phyloP scores from a whole-genome alignment of 495 filamentous ascomycete genomes.

The Tuber aestivum region DNA sequence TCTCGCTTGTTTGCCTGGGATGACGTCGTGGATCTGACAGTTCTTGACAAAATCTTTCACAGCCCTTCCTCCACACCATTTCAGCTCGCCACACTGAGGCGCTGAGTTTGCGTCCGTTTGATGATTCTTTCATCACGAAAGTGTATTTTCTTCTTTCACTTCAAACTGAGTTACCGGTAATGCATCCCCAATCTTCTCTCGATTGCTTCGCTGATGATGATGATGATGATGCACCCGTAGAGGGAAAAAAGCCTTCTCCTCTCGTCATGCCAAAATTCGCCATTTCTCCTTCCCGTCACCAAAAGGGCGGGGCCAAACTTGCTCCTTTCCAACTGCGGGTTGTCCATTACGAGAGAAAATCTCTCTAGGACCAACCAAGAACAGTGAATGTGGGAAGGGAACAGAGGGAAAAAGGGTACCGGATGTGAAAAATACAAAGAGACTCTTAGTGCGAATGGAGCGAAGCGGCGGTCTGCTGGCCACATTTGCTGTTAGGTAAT shows the following conservation, averaged over 20 bases:
- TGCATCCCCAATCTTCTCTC: neutral
- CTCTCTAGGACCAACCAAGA: neutral
- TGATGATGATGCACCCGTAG: neutral
- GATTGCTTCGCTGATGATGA: neutral
- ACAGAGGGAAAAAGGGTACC: neutral
- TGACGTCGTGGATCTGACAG: constrained; percentile 1
- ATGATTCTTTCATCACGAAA: neutral
- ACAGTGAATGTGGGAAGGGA: neutral
- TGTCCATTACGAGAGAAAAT: neutral
- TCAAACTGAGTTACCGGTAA: neutral
- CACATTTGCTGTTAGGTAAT: neutral
- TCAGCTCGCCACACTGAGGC: neutral
- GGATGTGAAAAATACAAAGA: neutral
- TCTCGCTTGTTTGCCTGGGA: neutral
- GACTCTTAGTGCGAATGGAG: neutral
- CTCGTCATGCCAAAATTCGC: neutral
- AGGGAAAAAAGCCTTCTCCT: neutral
- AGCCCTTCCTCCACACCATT: neutral
- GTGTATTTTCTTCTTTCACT: neutral
- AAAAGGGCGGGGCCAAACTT: neutral
- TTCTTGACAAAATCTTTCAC: neutral
- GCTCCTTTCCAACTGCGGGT: neutral
- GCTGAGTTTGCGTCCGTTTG: neutral
- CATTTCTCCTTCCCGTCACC: neutral
- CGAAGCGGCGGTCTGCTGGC: neutral